phyloP scores from a whole-genome alignment of 2,329 filamentous ascomycete species.

The Epicoccum nigrum region DNA sequence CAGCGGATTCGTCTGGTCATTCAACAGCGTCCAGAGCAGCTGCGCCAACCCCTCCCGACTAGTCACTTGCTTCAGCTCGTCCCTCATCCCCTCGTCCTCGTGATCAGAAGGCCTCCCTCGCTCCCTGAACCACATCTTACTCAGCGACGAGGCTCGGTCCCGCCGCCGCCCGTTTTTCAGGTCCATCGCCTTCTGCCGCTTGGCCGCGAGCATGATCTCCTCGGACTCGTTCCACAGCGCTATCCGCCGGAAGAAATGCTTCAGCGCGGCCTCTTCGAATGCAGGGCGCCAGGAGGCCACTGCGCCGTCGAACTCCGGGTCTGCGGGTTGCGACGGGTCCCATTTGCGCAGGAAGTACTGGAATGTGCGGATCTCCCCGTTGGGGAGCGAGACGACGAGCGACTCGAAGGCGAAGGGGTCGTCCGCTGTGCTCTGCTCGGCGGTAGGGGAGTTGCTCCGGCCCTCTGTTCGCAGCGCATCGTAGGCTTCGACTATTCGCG shows the following conservation, averaged over 20 bases:
- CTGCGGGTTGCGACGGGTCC: constrained; percentile 21
- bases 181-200: constrained; percentile 19
- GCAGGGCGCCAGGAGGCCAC: constrained; percentile 10
- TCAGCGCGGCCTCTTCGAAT: constrained; percentile 28
- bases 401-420: constrained; percentile 25
- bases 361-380: constrained; percentile 32
- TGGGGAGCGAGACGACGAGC: constrained; percentile 17
- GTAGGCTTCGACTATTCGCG: constrained; percentile 17
- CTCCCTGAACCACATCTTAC: constrained; percentile 24
- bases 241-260: constrained; percentile 32
- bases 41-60: constrained; percentile 35
- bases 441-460: constrained; percentile 9
- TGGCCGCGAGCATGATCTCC: constrained; percentile 21
- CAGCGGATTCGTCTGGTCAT: constrained; percentile 18
- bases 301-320: constrained; percentile 25
- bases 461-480: constrained; percentile 14
- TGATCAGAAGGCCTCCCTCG: constrained; percentile 9
- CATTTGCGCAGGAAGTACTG: constrained; percentile 29
- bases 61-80: constrained; percentile 31
- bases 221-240: constrained; percentile 28
- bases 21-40: constrained; percentile 31
- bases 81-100: constrained; percentile 3
- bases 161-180: constrained; percentile 16
- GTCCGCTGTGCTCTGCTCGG: constrained; percentile 11
- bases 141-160: constrained; percentile 15